These are phyloP conservation scores for Heimioporus punctisporus DNA, from an alignment of 1,284 basidiomycete genomes.

Conservation along the genomic window DNA sequence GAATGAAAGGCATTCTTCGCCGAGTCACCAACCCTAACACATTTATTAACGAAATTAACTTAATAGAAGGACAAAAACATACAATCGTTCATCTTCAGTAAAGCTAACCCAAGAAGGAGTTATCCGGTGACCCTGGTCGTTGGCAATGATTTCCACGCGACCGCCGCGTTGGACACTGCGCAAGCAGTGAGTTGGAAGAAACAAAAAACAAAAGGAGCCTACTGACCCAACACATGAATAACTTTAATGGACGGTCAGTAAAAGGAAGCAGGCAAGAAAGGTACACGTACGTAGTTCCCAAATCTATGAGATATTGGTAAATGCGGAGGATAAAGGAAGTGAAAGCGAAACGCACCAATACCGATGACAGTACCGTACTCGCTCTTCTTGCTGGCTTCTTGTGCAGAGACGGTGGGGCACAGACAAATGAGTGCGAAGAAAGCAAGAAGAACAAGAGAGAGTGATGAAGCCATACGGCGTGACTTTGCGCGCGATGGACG, in stretches of 20 bases:
- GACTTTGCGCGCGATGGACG: constrained; percentile 61
- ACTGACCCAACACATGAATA: constrained; percentile 80
- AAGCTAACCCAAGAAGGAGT: constrained; percentile 96
- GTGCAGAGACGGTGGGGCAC: constrained; percentile 59
- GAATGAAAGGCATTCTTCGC: constrained; percentile 82
- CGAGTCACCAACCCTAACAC: constrained; percentile 68
- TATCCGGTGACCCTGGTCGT: constrained; percentile 98
- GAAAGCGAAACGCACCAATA: constrained; percentile 68
- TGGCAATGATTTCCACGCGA: constrained; percentile 96
- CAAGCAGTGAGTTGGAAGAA: neutral
- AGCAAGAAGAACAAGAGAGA: constrained; percentile 67
- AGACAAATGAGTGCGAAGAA: constrained; percentile 66
- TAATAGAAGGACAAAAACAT: constrained; percentile 26
- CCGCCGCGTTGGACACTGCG: constrained; percentile 89
- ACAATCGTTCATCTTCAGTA: constrained; percentile 92
- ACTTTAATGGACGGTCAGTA: constrained; percentile 38
- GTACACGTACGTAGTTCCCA: constrained; percentile 74
- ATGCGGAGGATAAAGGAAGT: neutral
- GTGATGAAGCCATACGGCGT: constrained; percentile 59
- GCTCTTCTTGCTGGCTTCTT: constrained; percentile 47
- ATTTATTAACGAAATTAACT: neutral
- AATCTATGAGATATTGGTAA: constrained; percentile 48
- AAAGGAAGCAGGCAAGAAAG: neutral
- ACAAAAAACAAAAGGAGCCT: neutral
- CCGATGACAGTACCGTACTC: constrained; percentile 96